phyloP scores from a whole-genome alignment of 306 rosid genomes.

The Neltuma alba region DNA sequence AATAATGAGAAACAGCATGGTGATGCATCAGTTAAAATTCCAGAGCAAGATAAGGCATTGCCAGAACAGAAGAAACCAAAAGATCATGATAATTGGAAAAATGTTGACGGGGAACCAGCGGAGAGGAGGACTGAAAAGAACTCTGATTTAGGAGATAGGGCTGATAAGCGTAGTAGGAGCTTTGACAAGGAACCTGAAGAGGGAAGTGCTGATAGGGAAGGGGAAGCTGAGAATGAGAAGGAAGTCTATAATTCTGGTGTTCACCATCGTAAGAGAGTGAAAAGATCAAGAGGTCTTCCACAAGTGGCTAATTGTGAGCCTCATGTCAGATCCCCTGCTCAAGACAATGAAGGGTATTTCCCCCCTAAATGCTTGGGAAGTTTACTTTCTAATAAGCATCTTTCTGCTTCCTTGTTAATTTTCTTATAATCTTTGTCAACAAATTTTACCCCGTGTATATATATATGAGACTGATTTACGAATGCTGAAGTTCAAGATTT shows the following conservation, averaged over 20 bases:
- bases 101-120: conserved; percentile 64
- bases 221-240: conserved; percentile 68
- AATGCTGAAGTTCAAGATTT: conserved; percentile 33
- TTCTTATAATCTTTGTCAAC: not conserved
- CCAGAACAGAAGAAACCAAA: conserved; percentile 77
- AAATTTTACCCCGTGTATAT: not conserved
- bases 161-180: conserved; percentile 61
- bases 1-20: conserved; percentile 67
- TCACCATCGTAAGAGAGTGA: conserved; percentile 91
- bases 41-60: conserved; percentile 60
- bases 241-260: conserved; percentile 66
- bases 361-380: conserved; percentile 27
- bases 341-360: conserved; percentile 81
- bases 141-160: conserved; percentile 62
- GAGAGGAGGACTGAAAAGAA: conserved; percentile 83
- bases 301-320: conserved; percentile 70
- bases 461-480: conserved; percentile 5
- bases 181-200: conserved; percentile 83
- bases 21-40: conserved; percentile 59
- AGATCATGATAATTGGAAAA: conserved; percentile 75
- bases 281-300: conserved; percentile 86
- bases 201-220: conserved; percentile 75
- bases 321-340: conserved; percentile 63
- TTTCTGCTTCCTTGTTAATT: not conserved
- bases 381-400: not conserved